Percentiles rank a stretch among this genome's conserved stretches.
Evolutionary conservation across 2,329 filamentous ascomycete genomes (phyloP).

Genomic region (Leptodontidium sp.): DNA sequence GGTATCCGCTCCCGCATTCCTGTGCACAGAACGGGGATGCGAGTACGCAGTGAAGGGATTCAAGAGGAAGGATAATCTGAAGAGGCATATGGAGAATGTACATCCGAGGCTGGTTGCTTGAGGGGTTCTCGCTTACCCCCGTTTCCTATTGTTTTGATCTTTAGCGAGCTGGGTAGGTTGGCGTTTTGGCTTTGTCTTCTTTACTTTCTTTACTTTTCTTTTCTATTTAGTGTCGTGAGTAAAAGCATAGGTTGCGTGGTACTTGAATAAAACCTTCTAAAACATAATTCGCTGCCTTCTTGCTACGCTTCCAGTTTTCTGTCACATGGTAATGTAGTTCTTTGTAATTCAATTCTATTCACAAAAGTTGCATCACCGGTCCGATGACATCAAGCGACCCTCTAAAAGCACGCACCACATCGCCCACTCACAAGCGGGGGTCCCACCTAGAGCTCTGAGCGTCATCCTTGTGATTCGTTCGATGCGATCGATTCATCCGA

Average conservation of each 20-base stretch:
- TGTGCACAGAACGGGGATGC: slow-evolving; percentile 7
- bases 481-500: too few relatives aligned
- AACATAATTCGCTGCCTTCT: neutral
- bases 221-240: neutral
- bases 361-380: too few relatives aligned
- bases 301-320: too few relatives aligned
- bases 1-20: slow-evolving; percentile 1
- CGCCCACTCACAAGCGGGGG: too few relatives aligned
- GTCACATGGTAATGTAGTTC: too few relatives aligned
- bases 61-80: slow-evolving; percentile 12
- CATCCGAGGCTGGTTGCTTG: neutral
- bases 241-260: neutral
- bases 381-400: too few relatives aligned
- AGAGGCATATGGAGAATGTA: slow-evolving; percentile 19
- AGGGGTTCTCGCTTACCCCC: neutral
- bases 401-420: too few relatives aligned
- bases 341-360: too few relatives aligned
- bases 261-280: slow-evolving; percentile 8
- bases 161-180: neutral
- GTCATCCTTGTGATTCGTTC: too few relatives aligned
- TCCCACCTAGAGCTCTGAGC: too few relatives aligned
- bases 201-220: neutral
- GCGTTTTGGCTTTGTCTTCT: neutral
- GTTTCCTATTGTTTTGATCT: neutral
- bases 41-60: slow-evolving; percentile 8